phyloP scores from a whole-genome alignment of 257 asterid genomes.

The Capsicum chinense region DNA sequence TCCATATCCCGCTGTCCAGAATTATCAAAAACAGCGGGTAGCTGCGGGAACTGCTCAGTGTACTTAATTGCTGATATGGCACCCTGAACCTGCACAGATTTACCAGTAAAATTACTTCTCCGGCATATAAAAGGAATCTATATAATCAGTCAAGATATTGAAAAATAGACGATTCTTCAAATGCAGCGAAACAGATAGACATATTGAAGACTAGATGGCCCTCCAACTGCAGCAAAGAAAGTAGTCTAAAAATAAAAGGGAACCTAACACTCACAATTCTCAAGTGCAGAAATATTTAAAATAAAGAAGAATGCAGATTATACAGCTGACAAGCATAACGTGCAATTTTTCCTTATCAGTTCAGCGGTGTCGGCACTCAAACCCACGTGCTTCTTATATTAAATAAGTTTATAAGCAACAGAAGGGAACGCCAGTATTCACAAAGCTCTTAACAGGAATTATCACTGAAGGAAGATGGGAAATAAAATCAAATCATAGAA shows the following conservation, averaged over 20 bases:
- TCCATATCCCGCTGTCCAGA: slow-evolving; percentile 75
- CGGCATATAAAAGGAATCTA: not conserved
- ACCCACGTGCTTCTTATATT: not conserved
- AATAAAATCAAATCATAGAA: slow-evolving; percentile 2
- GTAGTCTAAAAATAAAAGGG: slow-evolving; percentile 9
- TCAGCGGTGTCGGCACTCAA: slow-evolving; percentile 12
- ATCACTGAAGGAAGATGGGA: not conserved
- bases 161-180: not conserved
- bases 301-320: not conserved
- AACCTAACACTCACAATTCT: not conserved
- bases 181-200: not conserved
- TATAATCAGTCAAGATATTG: not conserved
- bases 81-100: slow-evolving; percentile 70
- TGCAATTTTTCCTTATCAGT: slow-evolving; percentile 3
- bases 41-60: slow-evolving; percentile 80
- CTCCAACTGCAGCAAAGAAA: slow-evolving; percentile 16
- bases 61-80: slow-evolving; percentile 80
- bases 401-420: not conserved
- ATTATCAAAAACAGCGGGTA: slow-evolving; percentile 70
- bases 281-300: not conserved
- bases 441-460: not conserved
- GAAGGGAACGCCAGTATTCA: not conserved
- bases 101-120: slow-evolving; percentile 13
- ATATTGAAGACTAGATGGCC: slow-evolving; percentile 11
- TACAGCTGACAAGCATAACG: not conserved